Percentiles rank a stretch among this genome's conserved stretches.
phyloP scores from a whole-genome alignment of 331 rosid species.

The Ulmus americana region DNA sequence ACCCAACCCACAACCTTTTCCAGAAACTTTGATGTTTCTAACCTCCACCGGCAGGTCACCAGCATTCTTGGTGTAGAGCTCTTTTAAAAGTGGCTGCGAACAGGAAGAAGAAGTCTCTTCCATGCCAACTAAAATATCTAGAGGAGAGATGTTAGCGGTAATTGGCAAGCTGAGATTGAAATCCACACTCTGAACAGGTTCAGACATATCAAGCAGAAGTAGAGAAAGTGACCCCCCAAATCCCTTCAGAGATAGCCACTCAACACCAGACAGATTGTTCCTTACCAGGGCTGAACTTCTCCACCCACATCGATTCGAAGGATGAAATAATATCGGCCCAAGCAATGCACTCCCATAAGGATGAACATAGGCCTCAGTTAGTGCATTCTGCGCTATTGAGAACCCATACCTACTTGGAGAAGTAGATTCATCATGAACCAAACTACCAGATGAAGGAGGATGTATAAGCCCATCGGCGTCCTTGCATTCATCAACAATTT shows the following conservation, averaged over 20 bases:
- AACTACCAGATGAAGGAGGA: constrained; percentile 59
- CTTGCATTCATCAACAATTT: constrained; percentile 59
- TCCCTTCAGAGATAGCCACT: constrained; percentile 68
- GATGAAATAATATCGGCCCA: constrained; percentile 76
- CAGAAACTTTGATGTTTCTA: constrained; percentile 60
- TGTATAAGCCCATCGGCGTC: constrained; percentile 45
- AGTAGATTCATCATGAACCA: constrained; percentile 47
- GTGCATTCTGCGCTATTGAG: constrained; percentile 67
- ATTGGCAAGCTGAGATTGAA: constrained; percentile 51
- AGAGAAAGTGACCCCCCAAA: constrained; percentile 77
- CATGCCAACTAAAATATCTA: constrained; percentile 39
- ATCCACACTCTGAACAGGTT: constrained; percentile 52
- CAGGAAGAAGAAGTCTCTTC: constrained; percentile 52
- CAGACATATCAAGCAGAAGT: constrained; percentile 52
- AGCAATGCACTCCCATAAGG: constrained; percentile 56
- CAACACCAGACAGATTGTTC: constrained; percentile 93
- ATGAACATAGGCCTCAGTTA: constrained; percentile 72
- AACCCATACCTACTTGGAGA: constrained; percentile 67
- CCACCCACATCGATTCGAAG: constrained; percentile 74
- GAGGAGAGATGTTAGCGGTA: constrained; percentile 52
- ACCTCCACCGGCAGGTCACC: constrained; percentile 83
- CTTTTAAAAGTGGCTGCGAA: constrained; percentile 51
- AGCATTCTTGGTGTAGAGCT: constrained; percentile 69
- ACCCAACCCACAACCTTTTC: constrained; percentile 72
- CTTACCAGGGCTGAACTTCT: constrained; percentile 84